Conservation (phyloP, 1,139 yeast species). For the Nadsonia starkeyi-henricii region DNA sequence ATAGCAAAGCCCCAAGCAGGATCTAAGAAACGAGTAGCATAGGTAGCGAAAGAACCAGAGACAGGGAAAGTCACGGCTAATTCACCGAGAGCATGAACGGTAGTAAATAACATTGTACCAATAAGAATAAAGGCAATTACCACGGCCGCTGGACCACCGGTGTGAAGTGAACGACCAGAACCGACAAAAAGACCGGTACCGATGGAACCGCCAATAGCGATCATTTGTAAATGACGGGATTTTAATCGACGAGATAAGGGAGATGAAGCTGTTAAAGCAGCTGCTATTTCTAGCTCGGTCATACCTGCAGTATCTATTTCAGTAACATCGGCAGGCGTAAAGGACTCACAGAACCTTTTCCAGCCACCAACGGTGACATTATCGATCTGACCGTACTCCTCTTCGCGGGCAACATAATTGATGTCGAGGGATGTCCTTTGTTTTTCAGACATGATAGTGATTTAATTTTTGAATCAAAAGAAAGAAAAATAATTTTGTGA, state of each 20-base stretch:
- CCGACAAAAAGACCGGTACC: slow-evolving; percentile 65
- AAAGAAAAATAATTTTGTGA: too few species aligned
- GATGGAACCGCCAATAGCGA: slow-evolving; percentile 63
- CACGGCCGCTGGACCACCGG: slow-evolving; percentile 67
- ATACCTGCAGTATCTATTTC: slow-evolving; percentile 18
- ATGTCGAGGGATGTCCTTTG: too few species aligned
- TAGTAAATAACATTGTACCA: slow-evolving; percentile 49
- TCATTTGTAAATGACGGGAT: slow-evolving; percentile 41
- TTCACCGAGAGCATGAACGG: slow-evolving; percentile 67
- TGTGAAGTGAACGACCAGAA: slow-evolving; percentile 44
- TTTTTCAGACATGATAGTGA: too few species aligned
- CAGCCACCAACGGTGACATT: slow-evolving; percentile 9
- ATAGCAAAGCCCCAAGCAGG: slow-evolving; percentile 68
- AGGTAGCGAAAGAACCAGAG: slow-evolving; percentile 58
- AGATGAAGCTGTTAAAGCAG: slow-evolving; percentile 14
- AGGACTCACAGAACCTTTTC: slow-evolving; percentile 18
- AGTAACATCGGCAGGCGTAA: slow-evolving; percentile 16
- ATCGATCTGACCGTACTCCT: neutral
- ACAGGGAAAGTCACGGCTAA: slow-evolving; percentile 60
- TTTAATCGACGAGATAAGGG: slow-evolving; percentile 28
- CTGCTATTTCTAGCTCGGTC: slow-evolving; percentile 15
- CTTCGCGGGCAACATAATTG: too few species aligned
- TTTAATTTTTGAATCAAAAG: too few species aligned
- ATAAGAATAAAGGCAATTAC: slow-evolving; percentile 53
- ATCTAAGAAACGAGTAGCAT: slow-evolving; percentile 54